These are phyloP conservation scores for Phaffia tasmanica DNA, from an alignment of 768 basidiomycete species.

Conservation along the genomic window DNA sequence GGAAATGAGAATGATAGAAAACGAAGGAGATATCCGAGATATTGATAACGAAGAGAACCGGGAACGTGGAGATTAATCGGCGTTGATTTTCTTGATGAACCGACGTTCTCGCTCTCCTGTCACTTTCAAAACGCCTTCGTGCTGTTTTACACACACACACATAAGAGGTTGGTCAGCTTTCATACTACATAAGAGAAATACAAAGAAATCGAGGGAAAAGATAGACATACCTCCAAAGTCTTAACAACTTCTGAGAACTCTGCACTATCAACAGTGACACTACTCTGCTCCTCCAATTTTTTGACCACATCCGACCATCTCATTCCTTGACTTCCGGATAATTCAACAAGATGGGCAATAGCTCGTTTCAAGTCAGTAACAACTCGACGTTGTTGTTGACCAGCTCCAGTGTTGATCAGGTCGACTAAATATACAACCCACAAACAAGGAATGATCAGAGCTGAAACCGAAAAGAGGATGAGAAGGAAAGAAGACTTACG, in stretches of 20 bases:
- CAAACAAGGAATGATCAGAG: constrained; percentile 34
- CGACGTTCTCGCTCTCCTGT: constrained; percentile 24
- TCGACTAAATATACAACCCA: constrained; percentile 57
- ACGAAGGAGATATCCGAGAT: neutral
- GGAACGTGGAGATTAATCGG: neutral
- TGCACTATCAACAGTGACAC: constrained; percentile 59
- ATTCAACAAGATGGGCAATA: constrained; percentile 54
- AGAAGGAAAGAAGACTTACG: neutral
- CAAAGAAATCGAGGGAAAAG: neutral
- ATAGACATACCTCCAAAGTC: constrained; percentile 28
- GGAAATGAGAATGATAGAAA: neutral
- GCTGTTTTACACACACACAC: constrained; percentile 1
- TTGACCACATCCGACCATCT: constrained; percentile 75
- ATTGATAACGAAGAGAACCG: neutral
- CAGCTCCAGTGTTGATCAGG: constrained; percentile 58
- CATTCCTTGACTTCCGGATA: constrained; percentile 49
- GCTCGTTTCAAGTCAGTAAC: constrained; percentile 84
- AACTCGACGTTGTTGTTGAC: constrained; percentile 69
- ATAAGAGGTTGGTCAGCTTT: neutral
- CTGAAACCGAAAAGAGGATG: neutral
- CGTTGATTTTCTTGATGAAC: constrained; percentile 25
- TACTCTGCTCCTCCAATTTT: constrained; percentile 70
- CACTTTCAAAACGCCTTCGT: constrained; percentile 25
- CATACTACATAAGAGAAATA: neutral
- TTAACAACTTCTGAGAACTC: constrained; percentile 55